Conservation (phyloP, 306 rosid genomes). For the Psophocarpus tetragonolobus region DNA sequence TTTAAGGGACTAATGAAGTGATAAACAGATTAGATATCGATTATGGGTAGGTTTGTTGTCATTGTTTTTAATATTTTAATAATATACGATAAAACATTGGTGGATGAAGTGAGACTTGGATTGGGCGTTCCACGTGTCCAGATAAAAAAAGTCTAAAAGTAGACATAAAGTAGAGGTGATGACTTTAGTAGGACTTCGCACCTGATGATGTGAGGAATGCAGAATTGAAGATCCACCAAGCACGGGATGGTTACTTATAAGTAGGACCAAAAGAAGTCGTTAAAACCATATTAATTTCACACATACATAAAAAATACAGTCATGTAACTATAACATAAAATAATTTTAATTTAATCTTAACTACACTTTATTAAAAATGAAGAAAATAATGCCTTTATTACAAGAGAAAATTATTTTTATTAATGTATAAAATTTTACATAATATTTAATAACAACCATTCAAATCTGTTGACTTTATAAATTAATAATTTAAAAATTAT, state of each 20-base stretch:
- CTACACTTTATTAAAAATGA: no score
- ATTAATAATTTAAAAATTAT: no score
- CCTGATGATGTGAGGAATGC: not conserved
- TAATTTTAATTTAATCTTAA: no score
- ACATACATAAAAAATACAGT: no score
- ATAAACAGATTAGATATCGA: no score
- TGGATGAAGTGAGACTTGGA: not conserved
- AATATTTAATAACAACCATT: no score
- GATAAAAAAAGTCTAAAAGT: not conserved
- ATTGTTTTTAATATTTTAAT: not conserved
- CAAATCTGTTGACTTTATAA: no score
- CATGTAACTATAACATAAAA: no score
- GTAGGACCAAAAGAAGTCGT: not conserved
- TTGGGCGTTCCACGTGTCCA: not conserved
- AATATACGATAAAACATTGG: not conserved
- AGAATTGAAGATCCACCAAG: not conserved
- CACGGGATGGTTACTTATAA: not conserved
- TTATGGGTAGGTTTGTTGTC: not conserved
- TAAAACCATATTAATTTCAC: not conserved
- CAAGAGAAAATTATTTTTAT: no score
- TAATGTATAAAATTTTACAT: no score
- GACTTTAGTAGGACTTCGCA: not conserved
- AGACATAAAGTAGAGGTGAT: not conserved
- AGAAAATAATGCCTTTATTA: no score
- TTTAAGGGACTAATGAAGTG: not conserved